Evolutionary conservation across 257 asterid species (phyloP).

Genomic region (Penstemon davidsonii): DNA sequence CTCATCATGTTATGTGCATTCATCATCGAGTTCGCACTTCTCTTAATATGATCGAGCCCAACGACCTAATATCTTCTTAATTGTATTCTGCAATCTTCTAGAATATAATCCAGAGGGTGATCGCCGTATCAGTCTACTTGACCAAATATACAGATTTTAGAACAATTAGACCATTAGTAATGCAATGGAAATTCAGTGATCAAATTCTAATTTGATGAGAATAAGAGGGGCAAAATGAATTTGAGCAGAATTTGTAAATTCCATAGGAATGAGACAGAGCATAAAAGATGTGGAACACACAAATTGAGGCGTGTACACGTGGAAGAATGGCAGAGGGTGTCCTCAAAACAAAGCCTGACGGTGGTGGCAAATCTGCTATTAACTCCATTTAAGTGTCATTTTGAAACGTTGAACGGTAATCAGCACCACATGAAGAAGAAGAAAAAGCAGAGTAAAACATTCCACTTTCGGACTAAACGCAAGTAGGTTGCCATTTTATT

Average conservation of each 20-base stretch:
- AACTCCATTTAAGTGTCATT: background rate
- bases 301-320: conserved; percentile 25
- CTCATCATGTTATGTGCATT: too few relatives aligned
- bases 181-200: too few relatives aligned
- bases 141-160: too few relatives aligned
- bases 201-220: background rate
- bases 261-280: conserved; percentile 31
- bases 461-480: background rate
- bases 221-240: background rate
- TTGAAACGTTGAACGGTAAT: background rate
- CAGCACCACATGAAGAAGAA: background rate
- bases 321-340: conserved; percentile 8
- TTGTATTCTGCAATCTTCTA: too few relatives aligned
- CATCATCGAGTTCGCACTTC: too few relatives aligned
- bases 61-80: too few relatives aligned
- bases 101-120: too few relatives aligned
- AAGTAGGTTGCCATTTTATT: background rate
- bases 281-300: conserved; percentile 19
- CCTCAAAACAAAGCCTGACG: conserved; percentile 16
- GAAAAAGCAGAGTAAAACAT: background rate
- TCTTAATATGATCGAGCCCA: too few relatives aligned
- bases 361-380: conserved; percentile 35
- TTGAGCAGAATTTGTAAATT: conserved; percentile 15
- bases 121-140: too few relatives aligned
- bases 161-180: too few relatives aligned